phyloP scores from a whole-genome alignment of 306 rosid species.

The Carpinus viminea region DNA sequence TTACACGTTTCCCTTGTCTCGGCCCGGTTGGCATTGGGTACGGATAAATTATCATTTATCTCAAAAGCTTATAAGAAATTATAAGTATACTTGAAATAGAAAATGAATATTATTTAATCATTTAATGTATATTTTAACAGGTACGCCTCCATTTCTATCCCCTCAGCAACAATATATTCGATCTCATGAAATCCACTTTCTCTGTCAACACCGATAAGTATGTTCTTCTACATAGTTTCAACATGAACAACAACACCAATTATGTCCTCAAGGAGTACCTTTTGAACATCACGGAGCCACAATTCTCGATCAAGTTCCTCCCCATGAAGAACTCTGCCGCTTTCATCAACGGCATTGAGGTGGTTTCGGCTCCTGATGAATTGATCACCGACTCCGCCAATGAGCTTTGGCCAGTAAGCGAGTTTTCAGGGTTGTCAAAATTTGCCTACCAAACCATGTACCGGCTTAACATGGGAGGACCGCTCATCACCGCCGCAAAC shows the following conservation, averaged over 20 bases:
- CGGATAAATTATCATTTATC: too few species aligned
- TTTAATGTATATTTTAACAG: too few species aligned
- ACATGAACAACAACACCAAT: slow-evolving; percentile 40
- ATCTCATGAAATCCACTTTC: slow-evolving; percentile 56
- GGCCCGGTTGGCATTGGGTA: slow-evolving; percentile 66
- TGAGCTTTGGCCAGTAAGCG: slow-evolving; percentile 33
- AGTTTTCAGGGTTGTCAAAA: slow-evolving; percentile 26
- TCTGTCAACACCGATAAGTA: slow-evolving; percentile 40
- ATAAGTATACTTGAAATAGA: too few species aligned
- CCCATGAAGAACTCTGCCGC: slow-evolving; percentile 59
- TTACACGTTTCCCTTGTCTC: slow-evolving; percentile 50
- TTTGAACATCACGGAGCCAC: slow-evolving; percentile 34
- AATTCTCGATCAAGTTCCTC: slow-evolving; percentile 35
- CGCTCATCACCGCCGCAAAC: slow-evolving; percentile 42
- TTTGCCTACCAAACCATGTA: slow-evolving; percentile 37
- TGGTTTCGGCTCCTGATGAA: slow-evolving; percentile 49
- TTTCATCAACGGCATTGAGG: slow-evolving; percentile 56
- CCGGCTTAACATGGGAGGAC: slow-evolving; percentile 57
- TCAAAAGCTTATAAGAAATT: too few species aligned
- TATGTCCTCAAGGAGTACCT: slow-evolving; percentile 55
- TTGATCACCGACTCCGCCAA: slow-evolving; percentile 30
- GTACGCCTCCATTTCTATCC: slow-evolving; percentile 58
- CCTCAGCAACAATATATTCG: slow-evolving; percentile 35
- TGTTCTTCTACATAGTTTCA: slow-evolving; percentile 67
- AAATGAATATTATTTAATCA: too few species aligned